A percentile compares a stretch with the other conserved stretches of the same genome.
Conservation (phyloP, 805 yeast genomes). For the Hanseniaspora valbyensis region DNA sequence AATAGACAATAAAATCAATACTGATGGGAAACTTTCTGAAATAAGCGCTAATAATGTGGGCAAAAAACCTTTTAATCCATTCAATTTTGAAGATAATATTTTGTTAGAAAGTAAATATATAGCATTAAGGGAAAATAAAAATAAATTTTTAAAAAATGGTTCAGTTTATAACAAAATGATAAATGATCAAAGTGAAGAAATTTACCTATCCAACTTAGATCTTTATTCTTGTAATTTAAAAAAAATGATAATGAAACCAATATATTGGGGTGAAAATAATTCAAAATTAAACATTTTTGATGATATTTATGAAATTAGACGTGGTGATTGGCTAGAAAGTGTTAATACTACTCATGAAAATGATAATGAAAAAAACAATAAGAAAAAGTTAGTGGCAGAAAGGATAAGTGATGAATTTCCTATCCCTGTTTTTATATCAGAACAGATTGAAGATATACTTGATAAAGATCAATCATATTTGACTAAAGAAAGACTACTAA, state of each 20-base stretch:
- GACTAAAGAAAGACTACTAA: constrained; percentile 2
- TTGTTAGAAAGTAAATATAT: neutral
- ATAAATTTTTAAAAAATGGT: neutral
- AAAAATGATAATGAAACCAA: constrained; percentile 8
- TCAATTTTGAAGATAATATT: neutral
- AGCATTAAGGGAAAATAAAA: neutral
- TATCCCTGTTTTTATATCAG: neutral
- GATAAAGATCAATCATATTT: neutral
- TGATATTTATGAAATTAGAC: constrained; percentile 12
- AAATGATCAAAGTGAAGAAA: neutral
- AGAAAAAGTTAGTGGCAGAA: neutral
- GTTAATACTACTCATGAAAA: constrained; percentile 2
- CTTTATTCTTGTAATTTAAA: constrained; percentile 1
- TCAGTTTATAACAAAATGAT: neutral
- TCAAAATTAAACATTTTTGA: neutral
- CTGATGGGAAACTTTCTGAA: neutral
- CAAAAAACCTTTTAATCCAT: neutral
- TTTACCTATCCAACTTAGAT: constrained; percentile 1
- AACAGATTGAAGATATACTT: constrained; percentile 3
- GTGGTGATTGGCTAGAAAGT: constrained; percentile 12
- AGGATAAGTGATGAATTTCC: neutral
- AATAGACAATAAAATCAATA: neutral
- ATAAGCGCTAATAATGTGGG: neutral
- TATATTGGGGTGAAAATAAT: constrained; percentile 5
- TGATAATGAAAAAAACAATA: neutral